A percentile compares a stretch with the other conserved stretches of the same genome.
Conservation (phyloP, 805 yeast genomes). For the Saturnispora zaruensis region DNA sequence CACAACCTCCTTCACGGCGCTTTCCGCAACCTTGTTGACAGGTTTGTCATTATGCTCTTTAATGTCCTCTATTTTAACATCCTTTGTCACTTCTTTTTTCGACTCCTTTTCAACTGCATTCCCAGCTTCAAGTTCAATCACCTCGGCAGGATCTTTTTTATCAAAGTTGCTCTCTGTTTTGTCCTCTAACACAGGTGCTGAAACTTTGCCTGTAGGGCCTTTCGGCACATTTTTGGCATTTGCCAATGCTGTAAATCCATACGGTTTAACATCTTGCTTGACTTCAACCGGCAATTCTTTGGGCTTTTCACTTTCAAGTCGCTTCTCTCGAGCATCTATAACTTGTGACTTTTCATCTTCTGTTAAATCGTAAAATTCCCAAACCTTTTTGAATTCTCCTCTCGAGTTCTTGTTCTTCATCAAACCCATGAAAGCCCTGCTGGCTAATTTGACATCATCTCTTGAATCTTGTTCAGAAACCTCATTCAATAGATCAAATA, state of each 20-base stretch:
- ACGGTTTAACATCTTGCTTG: slow-evolving; percentile 18
- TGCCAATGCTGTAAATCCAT: slow-evolving; percentile 24
- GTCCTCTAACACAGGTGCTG: neutral
- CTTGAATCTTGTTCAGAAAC: slow-evolving; percentile 50
- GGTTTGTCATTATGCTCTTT: neutral
- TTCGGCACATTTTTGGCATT: neutral
- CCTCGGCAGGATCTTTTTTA: neutral
- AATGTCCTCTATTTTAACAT: neutral
- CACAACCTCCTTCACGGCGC: neutral
- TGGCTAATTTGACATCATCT: slow-evolving; percentile 73
- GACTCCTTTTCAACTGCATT: neutral
- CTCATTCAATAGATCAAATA: slow-evolving; percentile 39
- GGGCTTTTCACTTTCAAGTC: slow-evolving; percentile 14
- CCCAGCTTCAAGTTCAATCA: neutral
- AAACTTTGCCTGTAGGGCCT: neutral
- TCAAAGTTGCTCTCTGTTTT: neutral
- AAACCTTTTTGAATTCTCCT: slow-evolving; percentile 33
- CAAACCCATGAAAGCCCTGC: slow-evolving; percentile 62
- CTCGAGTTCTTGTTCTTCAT: slow-evolving; percentile 33
- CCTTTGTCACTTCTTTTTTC: neutral
- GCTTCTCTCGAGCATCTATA: slow-evolving; percentile 18
- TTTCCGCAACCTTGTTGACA: too few species aligned
- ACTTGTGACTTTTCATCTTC: slow-evolving; percentile 34
- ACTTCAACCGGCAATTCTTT: slow-evolving; percentile 14
- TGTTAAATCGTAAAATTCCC: slow-evolving; percentile 48